These are phyloP conservation scores for Lumnitzera racemosa DNA, from an alignment of 345 rosid genomes.

Conservation along the genomic window DNA sequence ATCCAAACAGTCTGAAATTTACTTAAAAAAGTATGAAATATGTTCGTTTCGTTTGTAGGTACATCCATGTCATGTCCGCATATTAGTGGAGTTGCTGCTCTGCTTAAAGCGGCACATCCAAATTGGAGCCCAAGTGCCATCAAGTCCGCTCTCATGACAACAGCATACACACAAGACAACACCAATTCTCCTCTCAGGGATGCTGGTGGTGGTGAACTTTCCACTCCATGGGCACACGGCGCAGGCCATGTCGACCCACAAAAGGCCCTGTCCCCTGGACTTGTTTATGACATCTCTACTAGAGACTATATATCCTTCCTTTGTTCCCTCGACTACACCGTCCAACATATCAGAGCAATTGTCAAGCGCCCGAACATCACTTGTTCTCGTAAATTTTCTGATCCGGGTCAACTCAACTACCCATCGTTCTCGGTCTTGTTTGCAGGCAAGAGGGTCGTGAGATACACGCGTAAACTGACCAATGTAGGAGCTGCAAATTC, in stretches of 20 bases:
- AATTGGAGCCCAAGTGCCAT: slow-evolving; percentile 90
- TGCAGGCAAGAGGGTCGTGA: slow-evolving; percentile 48
- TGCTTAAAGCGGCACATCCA: slow-evolving; percentile 76
- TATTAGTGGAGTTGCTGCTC: slow-evolving; percentile 83
- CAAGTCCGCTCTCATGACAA: slow-evolving; percentile 79
- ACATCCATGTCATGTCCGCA: slow-evolving; percentile 99
- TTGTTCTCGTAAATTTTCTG: slow-evolving; percentile 45
- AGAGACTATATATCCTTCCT: slow-evolving; percentile 65
- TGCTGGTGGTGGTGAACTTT: slow-evolving; percentile 47
- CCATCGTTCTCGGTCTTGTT: slow-evolving; percentile 85
- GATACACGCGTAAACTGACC: slow-evolving; percentile 71
- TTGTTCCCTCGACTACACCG: slow-evolving; percentile 66
- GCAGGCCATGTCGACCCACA: slow-evolving; percentile 84
- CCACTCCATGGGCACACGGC: slow-evolving; percentile 66
- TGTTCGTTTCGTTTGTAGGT: slow-evolving; percentile 27
- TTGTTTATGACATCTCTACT: slow-evolving; percentile 62
- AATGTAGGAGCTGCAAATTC: slow-evolving; percentile 70
- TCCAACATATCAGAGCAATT: slow-evolving; percentile 46
- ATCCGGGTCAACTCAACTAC: slow-evolving; percentile 83
- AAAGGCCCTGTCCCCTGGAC: slow-evolving; percentile 75
- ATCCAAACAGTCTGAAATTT: too few species aligned
- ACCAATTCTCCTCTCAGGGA: slow-evolving; percentile 57
- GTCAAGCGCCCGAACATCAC: slow-evolving; percentile 58
- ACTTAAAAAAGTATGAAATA: too few species aligned
- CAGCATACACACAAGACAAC: slow-evolving; percentile 66